These are phyloP conservation scores for Annulohypoxylon truncatum DNA, from an alignment of 2,329 filamentous ascomycete genomes.

Conservation along the genomic window DNA sequence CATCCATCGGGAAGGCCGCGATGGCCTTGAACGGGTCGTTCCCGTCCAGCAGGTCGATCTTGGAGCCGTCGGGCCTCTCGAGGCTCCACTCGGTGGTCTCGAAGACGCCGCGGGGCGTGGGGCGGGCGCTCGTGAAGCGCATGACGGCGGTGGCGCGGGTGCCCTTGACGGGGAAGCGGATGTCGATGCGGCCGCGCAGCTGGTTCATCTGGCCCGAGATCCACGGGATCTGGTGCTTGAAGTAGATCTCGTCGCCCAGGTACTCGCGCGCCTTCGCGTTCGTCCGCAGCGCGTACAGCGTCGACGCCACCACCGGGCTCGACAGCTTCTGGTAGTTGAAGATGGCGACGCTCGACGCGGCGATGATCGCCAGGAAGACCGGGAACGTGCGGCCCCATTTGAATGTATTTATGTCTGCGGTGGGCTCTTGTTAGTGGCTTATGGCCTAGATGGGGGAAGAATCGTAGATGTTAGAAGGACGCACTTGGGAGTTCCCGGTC, in stretches of 20 bases:
- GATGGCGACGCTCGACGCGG: slow-evolving; percentile 80
- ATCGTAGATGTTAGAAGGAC: slow-evolving; percentile 27
- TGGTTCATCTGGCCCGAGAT: slow-evolving; percentile 92
- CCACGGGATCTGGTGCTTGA: slow-evolving; percentile 82
- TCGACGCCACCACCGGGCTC: slow-evolving; percentile 86
- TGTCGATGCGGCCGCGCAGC: slow-evolving; percentile 89
- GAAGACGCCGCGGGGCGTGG: slow-evolving; percentile 71
- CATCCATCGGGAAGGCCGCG: slow-evolving; percentile 56
- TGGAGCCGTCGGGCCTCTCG: slow-evolving; percentile 68
- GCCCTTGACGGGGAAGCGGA: slow-evolving; percentile 87
- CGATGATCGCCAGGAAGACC: slow-evolving; percentile 80
- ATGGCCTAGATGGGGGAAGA: not conserved
- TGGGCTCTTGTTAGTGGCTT: slow-evolving; percentile 17
- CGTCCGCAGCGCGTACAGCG: slow-evolving; percentile 91
- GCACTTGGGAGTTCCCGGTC: slow-evolving; percentile 75
- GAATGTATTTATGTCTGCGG: slow-evolving; percentile 57
- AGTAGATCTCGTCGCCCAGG: slow-evolving; percentile 89
- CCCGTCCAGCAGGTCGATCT: slow-evolving; percentile 79
- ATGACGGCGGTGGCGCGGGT: slow-evolving; percentile 77
- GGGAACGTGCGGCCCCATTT: slow-evolving; percentile 81
- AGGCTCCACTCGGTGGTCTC: slow-evolving; percentile 93
- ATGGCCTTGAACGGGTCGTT: slow-evolving; percentile 76
- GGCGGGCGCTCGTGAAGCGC: slow-evolving; percentile 81
- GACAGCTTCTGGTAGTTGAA: slow-evolving; percentile 99
- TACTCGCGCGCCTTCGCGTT: slow-evolving; percentile 77